A percentile compares a stretch with the other conserved stretches of the same genome.
phyloP scores from a whole-genome alignment of 2,329 filamentous ascomycete genomes.

The Acrocalymma vagum region DNA sequence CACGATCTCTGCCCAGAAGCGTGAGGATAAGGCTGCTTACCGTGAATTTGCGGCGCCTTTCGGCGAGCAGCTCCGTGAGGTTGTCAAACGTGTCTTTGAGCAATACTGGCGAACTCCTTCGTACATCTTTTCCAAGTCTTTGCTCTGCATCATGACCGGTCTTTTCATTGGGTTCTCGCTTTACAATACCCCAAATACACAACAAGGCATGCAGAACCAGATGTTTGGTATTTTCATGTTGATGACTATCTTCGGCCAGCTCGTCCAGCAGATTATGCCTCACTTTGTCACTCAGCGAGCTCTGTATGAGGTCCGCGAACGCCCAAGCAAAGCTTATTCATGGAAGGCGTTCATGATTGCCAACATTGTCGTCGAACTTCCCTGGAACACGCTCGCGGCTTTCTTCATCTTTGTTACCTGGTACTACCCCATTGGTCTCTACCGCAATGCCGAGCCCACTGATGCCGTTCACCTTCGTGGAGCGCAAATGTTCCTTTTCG shows the following conservation, averaged over 20 bases:
- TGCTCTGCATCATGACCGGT: conserved; percentile 70
- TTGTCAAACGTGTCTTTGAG: conserved; percentile 79
- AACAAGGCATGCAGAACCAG: conserved; percentile 84
- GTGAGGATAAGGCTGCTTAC: conserved; percentile 64
- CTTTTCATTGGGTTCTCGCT: conserved; percentile 88
- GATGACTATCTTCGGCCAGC: conserved; percentile 79
- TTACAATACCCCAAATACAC: conserved; percentile 73
- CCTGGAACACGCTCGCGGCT: conserved; percentile 81
- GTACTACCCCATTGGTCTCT: conserved; percentile 87
- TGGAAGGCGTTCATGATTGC: conserved; percentile 88
- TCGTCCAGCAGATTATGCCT: conserved; percentile 84
- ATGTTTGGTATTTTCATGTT: conserved; percentile 89
- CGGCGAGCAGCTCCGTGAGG: conserved; percentile 70
- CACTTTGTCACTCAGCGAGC: conserved; percentile 84
- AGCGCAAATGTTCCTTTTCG: conserved; percentile 79
- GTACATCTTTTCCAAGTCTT: conserved; percentile 86
- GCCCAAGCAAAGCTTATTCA: conserved; percentile 83
- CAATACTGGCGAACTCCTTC: conserved; percentile 92
- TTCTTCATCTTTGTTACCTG: conserved; percentile 81
- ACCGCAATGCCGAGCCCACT: conserved; percentile 71
- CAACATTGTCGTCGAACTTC: conserved; percentile 84
- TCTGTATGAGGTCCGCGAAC: conserved; percentile 85
- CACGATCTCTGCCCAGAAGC: conserved; percentile 51
- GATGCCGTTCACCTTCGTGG: conserved; percentile 73
- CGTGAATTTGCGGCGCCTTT: conserved; percentile 86